phyloP scores from a whole-genome alignment of 2,329 filamentous ascomycete genomes.

The Curvularia eragrostidis region DNA sequence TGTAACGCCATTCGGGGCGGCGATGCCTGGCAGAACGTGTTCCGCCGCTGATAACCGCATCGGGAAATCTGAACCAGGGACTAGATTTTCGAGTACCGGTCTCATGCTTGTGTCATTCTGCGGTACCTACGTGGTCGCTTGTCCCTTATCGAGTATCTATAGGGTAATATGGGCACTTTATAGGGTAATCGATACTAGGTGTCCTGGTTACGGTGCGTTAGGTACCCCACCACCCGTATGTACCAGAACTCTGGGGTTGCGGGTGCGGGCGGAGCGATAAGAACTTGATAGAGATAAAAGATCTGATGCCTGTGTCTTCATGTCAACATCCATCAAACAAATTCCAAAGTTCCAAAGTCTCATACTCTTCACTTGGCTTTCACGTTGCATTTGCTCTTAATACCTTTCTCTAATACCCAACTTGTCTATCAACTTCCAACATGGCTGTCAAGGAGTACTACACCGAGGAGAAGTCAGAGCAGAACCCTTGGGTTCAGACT shows the following conservation, averaged over 20 bases:
- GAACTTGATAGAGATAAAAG: slow-evolving; percentile 24
- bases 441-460: slow-evolving; percentile 39
- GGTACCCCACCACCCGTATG: slow-evolving; percentile 21
- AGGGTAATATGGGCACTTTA: slow-evolving; percentile 43
- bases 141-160: slow-evolving; percentile 42
- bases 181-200: slow-evolving; percentile 46
- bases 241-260: slow-evolving; percentile 22
- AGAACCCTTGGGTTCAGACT: slow-evolving; percentile 70
- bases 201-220: slow-evolving; percentile 19
- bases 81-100: slow-evolving; percentile 23
- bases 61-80: slow-evolving; percentile 39
- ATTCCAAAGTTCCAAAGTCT: slow-evolving; percentile 3
- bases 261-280: slow-evolving; percentile 38
- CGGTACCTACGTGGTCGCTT: slow-evolving; percentile 26
- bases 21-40: slow-evolving; percentile 31
- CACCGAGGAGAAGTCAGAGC: slow-evolving; percentile 30
- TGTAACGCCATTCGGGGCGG: slow-evolving; percentile 21
- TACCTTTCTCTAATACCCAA: slow-evolving; percentile 21
- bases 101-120: slow-evolving; percentile 37
- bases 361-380: slow-evolving; percentile 1
- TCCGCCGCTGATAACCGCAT: slow-evolving; percentile 42
- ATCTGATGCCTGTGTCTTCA: slow-evolving; percentile 10
- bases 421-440: slow-evolving; percentile 8
- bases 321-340: slow-evolving; percentile 2
- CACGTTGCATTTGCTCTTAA: slow-evolving; percentile 2